Conservation (phyloP, 177 flowering plant species). For the Vitis hybrid region DNA sequence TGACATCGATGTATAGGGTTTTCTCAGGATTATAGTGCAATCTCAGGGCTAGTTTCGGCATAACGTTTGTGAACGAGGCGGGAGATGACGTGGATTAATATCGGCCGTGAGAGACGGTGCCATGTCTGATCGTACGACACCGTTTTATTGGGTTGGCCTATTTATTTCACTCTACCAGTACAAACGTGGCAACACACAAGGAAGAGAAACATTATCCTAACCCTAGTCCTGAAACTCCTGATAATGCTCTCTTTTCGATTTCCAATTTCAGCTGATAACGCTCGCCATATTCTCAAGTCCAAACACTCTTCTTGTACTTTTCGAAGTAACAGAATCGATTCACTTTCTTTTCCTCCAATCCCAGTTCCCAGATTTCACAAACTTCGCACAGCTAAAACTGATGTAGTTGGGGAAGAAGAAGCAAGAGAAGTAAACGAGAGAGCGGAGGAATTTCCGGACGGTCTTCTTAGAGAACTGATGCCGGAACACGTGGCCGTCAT, state of each 20-base stretch:
- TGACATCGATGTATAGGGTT: too few relatives aligned
- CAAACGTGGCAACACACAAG: not conserved
- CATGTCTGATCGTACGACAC: too few relatives aligned
- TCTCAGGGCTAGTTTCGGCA: not conserved
- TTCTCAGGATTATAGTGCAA: too few relatives aligned
- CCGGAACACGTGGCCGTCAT: constrained; percentile 50
- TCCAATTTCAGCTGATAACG: constrained; percentile 6
- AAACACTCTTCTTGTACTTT: not conserved
- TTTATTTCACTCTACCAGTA: too few relatives aligned
- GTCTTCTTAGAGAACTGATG: constrained; percentile 31
- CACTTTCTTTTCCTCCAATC: not conserved
- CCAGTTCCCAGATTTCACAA: not conserved
- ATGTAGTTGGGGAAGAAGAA: not conserved
- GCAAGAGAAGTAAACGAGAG: not conserved
- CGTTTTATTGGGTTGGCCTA: not conserved
- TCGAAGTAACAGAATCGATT: not conserved
- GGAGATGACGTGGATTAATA: constrained; percentile 39
- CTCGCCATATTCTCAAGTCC: not conserved
- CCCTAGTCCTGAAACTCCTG: not conserved
- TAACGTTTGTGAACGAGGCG: constrained; percentile 22
- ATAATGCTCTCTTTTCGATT: constrained; percentile 21
- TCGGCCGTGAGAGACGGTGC: constrained; percentile 9
- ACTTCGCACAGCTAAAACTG: not conserved
- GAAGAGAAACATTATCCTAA: not conserved
- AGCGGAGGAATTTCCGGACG: constrained; percentile 23